Conservation (phyloP, 306 rosid genomes). For the Cucurbita moschata region DNA sequence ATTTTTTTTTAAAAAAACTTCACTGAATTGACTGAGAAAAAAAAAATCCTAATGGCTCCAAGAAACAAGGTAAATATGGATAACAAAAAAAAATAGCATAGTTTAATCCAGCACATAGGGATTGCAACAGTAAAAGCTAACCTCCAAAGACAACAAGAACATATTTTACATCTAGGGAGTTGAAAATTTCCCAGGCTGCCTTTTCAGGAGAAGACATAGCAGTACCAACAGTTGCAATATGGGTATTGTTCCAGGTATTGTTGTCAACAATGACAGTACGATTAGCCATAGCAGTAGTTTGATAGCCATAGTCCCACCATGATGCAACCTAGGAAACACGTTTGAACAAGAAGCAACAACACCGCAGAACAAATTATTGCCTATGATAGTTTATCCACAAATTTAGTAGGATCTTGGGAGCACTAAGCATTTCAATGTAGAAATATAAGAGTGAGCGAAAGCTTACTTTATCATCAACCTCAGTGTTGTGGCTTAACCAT, state of each 20-base stretch:
- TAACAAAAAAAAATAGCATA: neutral
- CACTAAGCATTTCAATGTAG: neutral
- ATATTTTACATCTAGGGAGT: conserved; percentile 93
- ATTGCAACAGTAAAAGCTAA: conserved; percentile 19
- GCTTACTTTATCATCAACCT: conserved; percentile 91
- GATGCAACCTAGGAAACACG: conserved; percentile 74
- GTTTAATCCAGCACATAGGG: neutral
- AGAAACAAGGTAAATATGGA: neutral
- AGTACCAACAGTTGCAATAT: conserved; percentile 98
- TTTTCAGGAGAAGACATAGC: conserved; percentile 99
- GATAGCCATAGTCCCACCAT: conserved; percentile 99
- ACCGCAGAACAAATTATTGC: neutral
- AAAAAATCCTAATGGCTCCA: neutral
- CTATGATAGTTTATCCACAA: neutral
- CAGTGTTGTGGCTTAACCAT: conserved; percentile 98
- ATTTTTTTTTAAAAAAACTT: neutral
- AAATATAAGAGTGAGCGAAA: conserved; percentile 1
- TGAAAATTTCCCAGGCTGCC: conserved; percentile 98
- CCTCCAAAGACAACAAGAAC: conserved; percentile 99
- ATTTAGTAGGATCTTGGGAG: neutral
- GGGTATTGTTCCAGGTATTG: conserved; percentile 99
- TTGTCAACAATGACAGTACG: conserved; percentile 99
- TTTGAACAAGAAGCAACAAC: conserved; percentile 4
- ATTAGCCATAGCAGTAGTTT: conserved; percentile 99
- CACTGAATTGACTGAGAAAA: neutral